These are phyloP conservation scores for Liquidambar formosana DNA, from an alignment of 164 flowering plant genomes.

Conservation along the genomic window DNA sequence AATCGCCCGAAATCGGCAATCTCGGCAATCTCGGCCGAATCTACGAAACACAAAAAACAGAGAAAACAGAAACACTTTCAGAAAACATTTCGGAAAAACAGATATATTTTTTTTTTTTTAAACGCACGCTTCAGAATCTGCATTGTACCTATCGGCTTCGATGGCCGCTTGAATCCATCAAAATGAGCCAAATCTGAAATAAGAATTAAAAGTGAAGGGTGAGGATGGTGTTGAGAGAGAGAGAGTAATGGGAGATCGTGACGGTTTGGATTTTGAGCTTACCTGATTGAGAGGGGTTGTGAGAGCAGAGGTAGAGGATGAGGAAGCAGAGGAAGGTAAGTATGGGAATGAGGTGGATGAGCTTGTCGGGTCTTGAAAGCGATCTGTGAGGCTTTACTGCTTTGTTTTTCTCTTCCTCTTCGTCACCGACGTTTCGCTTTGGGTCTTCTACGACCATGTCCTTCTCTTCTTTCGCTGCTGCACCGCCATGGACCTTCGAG, in stretches of 20 bases:
- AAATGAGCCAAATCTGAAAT: slow-evolving; percentile 47
- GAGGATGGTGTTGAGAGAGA: background rate
- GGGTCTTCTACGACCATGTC: slow-evolving; percentile 8
- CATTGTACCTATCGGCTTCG: slow-evolving; percentile 42
- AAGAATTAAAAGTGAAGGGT: background rate
- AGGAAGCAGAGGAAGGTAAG: slow-evolving; percentile 66
- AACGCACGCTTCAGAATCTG: background rate
- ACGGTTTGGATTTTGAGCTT: background rate
- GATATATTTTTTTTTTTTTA: background rate
- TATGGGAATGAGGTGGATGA: slow-evolving; percentile 65
- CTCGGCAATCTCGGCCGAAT: slow-evolving; percentile 21
- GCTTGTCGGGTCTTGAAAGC: slow-evolving; percentile 29
- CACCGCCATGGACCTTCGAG: slow-evolving; percentile 40
- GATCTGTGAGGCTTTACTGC: slow-evolving; percentile 30
- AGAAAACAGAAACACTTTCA: background rate
- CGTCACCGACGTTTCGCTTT: slow-evolving; percentile 8
- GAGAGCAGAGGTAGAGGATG: slow-evolving; percentile 66
- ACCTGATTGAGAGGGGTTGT: slow-evolving; percentile 66
- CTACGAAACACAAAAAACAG: slow-evolving; percentile 2
- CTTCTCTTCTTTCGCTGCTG: slow-evolving; percentile 21
- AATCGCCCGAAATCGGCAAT: slow-evolving; percentile 20
- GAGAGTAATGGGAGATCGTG: background rate
- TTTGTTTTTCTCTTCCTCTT: slow-evolving; percentile 24
- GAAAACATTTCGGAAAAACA: background rate
- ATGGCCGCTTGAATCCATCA: slow-evolving; percentile 26